Evolutionary conservation across 1,284 basidiomycete genomes (phyloP).

Genomic region (Papiliotrema flavescens): DNA sequence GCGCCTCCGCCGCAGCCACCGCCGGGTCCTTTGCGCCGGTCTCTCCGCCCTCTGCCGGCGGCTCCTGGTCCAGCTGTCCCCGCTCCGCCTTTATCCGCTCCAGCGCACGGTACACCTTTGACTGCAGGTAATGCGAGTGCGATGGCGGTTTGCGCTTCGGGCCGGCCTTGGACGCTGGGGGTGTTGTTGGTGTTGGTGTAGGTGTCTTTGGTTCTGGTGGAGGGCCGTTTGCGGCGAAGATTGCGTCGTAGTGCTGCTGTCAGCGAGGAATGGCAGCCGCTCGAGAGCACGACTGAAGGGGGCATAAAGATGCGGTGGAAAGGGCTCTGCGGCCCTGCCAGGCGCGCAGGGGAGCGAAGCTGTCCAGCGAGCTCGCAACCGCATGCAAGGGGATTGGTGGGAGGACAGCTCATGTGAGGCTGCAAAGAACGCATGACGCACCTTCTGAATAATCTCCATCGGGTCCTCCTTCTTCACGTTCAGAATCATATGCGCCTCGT

Average conservation of each 20-base stretch:
- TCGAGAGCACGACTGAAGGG: too few species aligned
- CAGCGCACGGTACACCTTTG: constrained; percentile 89
- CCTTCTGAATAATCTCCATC: constrained; percentile 69
- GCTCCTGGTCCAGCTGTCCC: constrained; percentile 4
- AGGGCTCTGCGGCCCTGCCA: too few species aligned
- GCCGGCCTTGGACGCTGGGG: constrained; percentile 32
- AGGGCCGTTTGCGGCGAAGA: constrained; percentile 83
- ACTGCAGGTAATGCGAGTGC: constrained; percentile 88
- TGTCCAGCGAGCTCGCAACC: not conserved
- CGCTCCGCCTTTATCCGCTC: constrained; percentile 67
- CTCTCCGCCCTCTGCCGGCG: constrained; percentile 3
- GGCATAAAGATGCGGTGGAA: not conserved
- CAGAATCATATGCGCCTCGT: constrained; percentile 91
- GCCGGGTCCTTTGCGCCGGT: constrained; percentile 9
- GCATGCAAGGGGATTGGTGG: constrained; percentile 1
- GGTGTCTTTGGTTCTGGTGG: constrained; percentile 44
- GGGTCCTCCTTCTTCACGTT: constrained; percentile 77
- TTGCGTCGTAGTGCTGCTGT: constrained; percentile 79
- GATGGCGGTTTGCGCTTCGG: constrained; percentile 29
- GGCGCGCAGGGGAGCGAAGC: too few species aligned
- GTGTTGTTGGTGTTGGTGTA: constrained; percentile 49
- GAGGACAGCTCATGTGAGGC: constrained; percentile 7
- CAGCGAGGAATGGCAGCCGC: not conserved
- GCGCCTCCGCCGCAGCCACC: not conserved
- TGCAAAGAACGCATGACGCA: constrained; percentile 41